These are phyloP conservation scores for Boletus rex-veris DNA, from an alignment of 768 basidiomycete species.

Conservation along the genomic window DNA sequence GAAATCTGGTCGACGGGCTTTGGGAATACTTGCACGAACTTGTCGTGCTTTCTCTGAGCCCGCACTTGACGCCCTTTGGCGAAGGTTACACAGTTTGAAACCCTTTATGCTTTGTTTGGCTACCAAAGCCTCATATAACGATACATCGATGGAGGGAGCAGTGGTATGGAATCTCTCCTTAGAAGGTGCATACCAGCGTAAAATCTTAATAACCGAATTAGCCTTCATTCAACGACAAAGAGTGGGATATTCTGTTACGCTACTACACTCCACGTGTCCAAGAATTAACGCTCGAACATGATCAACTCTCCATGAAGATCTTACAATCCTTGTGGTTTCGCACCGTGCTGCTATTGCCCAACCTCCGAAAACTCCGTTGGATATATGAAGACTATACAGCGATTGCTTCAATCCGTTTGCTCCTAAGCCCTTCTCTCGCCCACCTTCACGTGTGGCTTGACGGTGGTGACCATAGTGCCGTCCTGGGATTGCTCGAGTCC, in stretches of 20 bases:
- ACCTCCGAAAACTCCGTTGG: slow-evolving; percentile 4
- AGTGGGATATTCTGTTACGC: background rate
- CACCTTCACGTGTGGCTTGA: background rate
- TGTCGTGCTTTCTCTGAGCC: slow-evolving; percentile 10
- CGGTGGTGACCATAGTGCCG: background rate
- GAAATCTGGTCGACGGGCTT: background rate
- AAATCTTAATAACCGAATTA: background rate
- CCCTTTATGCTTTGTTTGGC: slow-evolving; percentile 6
- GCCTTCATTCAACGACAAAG: slow-evolving; percentile 4
- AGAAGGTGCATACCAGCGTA: background rate
- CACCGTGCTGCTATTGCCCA: slow-evolving; percentile 5
- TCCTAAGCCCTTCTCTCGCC: slow-evolving; percentile 7
- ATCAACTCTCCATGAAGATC: background rate
- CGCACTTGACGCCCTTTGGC: slow-evolving; percentile 14
- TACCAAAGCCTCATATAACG: background rate
- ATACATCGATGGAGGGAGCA: background rate
- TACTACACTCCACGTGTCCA: slow-evolving; percentile 9
- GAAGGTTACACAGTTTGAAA: slow-evolving; percentile 5
- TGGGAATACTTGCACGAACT: slow-evolving; percentile 11
- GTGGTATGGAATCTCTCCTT: background rate
- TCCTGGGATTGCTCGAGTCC: slow-evolving; percentile 2
- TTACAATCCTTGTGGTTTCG: background rate
- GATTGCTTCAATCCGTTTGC: background rate
- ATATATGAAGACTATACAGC: background rate
- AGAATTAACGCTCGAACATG: background rate